Evolutionary conservation across 2,329 filamentous ascomycete genomes (phyloP), one percentile per base, ranked within the genome.

Genomic region (Chaetothyriales sp.): DNA sequence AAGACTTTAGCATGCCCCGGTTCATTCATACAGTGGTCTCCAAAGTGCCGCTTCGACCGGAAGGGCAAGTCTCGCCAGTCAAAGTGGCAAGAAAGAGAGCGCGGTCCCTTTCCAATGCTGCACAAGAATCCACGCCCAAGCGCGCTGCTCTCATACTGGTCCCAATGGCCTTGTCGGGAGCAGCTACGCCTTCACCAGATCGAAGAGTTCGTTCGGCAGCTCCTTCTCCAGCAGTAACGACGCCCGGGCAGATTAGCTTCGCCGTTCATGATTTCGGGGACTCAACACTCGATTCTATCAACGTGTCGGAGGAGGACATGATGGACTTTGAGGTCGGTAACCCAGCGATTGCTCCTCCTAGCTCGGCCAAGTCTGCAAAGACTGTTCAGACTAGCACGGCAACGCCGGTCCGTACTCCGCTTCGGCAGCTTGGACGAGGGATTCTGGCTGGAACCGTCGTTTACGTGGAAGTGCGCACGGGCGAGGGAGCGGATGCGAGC

Each of bases 381-480:
- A 49, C 18, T 36, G 39, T 43, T 18, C 46, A 32, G 5, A 39
- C 44, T 3, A 18, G 28, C n/a, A 18, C 49, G 3, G 45, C 20
- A 32, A 59, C 51, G 18, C 52, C 50, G 39, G 44, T 25, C 42
- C 56, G 58, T 10, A 54, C 56, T 22, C 58, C 58, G 12, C 51
- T 60, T n/a, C 54, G 50, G 18, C 15, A 51, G 3, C 52, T 57
- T 18, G 53, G 60, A 7, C 56, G 60, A 19, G 60, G 62, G 10
- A 63, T 84, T 2, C 72, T 90, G 2, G 74, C 76, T 18, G 87
- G 86, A 1, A 84, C 81, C 15, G 78, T 87, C 2, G 84, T 92
- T 3, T 87, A 81, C 62, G 84, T 92, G 1, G 87, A 95, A 64
- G 86, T 93, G 2, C 79, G 86, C 62, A 89, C 85, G 0, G 84